Evolutionary conservation across 1,284 basidiomycete genomes (phyloP), one percentile per base, ranked within the genome.

Genomic region (Sanguinoderma infundibulare): DNA sequence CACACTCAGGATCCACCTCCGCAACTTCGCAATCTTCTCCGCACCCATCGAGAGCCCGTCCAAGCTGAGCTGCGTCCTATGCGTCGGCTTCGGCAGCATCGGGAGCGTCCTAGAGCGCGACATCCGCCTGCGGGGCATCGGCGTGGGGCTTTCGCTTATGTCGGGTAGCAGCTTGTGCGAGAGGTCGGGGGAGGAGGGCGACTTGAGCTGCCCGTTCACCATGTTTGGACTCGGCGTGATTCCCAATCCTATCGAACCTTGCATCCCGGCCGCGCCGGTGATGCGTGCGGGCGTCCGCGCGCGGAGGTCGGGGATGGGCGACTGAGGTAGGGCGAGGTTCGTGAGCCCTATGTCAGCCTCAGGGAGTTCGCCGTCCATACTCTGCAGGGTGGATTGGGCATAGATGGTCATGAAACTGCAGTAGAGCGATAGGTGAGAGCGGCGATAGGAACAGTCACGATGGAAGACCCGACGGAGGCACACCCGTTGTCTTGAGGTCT

Each of bases 1-100:
- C 56, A 96, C 82, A 22, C 89, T 86, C 66, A 92, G 75, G n/a
- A 92, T 86, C 94, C 93, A 96, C 61, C 90, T 78, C 32, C 82
- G 79, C 75, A 96, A 81, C 50, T 76, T 82, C 14, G 69, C 67
- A 2, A 86, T 69, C 28, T 82, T 82, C 9, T 79, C 81, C 0
- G 76, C 68, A 24, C 86, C 79, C 47, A 93, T 75, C 3, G 71
- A 61, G n/a, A 76, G 66, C 14, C 70, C 70, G 26, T 73, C 70
- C 15, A 77, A 57, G 47, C 67, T 72, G 39, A 64, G 39, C 14
- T 51, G 63, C 10, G 62, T 62, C 22, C 59, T 51, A 12, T 62
- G 67, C 60, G 54, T 67, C 28, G 58, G 62, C 44, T 47, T 64
- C 20, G 59, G 64, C n/a, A 74, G 65, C 34, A 74, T 68, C 8